Conservation (phyloP, 192 early-diverging fungal genomes). For the Dissophora globulifera region DNA sequence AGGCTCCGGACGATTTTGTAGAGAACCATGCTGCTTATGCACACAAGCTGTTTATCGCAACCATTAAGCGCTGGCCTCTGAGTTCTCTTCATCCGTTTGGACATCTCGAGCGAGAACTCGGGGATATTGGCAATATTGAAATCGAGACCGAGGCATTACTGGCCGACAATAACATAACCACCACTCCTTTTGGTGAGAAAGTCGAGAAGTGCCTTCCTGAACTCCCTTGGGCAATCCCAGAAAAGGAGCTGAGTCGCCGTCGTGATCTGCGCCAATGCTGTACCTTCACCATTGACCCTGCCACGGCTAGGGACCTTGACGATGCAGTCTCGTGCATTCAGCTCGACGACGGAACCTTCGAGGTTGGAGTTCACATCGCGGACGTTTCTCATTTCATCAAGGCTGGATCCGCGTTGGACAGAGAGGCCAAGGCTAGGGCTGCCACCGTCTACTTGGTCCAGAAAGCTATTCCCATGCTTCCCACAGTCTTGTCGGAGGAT, state of each 20-base stretch:
- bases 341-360: slow-evolving; percentile 72
- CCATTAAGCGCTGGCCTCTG: slow-evolving; percentile 79
- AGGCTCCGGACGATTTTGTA: slow-evolving; percentile 77
- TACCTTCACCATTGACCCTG: slow-evolving; percentile 92
- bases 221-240: slow-evolving; percentile 83
- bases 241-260: slow-evolving; percentile 70
- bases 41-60: slow-evolving; percentile 70
- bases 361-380: slow-evolving; percentile 89
- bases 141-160: slow-evolving; percentile 85
- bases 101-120: slow-evolving; percentile 75
- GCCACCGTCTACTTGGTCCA: slow-evolving; percentile 96
- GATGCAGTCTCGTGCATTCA: slow-evolving; percentile 77
- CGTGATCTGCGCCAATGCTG: slow-evolving; percentile 77
- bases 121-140: slow-evolving; percentile 79
- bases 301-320: slow-evolving; percentile 81
- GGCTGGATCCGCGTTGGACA: slow-evolving; percentile 90
- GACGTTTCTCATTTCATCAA: slow-evolving; percentile 98
- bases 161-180: slow-evolving; percentile 82
- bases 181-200: slow-evolving; percentile 75
- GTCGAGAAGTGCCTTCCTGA: slow-evolving; percentile 82
- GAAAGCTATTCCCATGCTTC: slow-evolving; percentile 96
- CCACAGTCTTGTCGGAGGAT: slow-evolving; percentile 88
- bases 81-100: slow-evolving; percentile 82
- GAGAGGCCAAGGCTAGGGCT: slow-evolving; percentile 90
- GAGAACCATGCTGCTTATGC: slow-evolving; percentile 68